phyloP scores from a whole-genome alignment of 2,329 filamentous ascomycete species.

The Colletotrichum navitas region DNA sequence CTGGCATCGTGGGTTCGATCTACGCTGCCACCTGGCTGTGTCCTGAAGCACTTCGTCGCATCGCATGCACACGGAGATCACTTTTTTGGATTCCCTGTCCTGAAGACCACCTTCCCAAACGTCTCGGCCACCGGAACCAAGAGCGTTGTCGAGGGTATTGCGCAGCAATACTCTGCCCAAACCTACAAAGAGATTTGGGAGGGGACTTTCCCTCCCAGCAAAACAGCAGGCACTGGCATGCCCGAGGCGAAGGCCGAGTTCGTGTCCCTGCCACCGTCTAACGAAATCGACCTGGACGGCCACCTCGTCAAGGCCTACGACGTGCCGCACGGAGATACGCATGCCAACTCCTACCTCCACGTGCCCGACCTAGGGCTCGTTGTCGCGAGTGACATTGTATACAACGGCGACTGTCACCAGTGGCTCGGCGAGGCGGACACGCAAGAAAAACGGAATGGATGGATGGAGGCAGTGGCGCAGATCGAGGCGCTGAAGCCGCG shows the following conservation, averaged over 20 bases:
- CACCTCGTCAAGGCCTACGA: background rate
- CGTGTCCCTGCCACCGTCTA: background rate
- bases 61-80: constrained; percentile 19
- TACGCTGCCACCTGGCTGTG: background rate
- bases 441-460: constrained; percentile 9
- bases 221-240: constrained; percentile 9
- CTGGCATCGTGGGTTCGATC: background rate
- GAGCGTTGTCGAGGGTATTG: constrained; percentile 5
- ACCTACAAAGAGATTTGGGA: background rate
- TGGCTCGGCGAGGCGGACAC: constrained; percentile 16
- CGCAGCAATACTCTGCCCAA: constrained; percentile 3
- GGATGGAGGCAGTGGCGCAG: background rate
- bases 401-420: constrained; percentile 18
- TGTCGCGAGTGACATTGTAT: constrained; percentile 13
- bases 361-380: background rate
- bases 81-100: constrained; percentile 4
- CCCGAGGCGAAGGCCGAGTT: background rate
- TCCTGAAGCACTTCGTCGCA: background rate
- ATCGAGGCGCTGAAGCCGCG: constrained; percentile 2
- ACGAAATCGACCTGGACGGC: background rate
- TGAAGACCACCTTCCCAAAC: background rate
- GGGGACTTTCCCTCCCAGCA: background rate
- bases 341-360: constrained; percentile 16
- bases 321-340: constrained; percentile 4
- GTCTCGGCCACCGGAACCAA: background rate